These are phyloP conservation scores for Boletus rufocinnamomeus DNA, from an alignment of 768 basidiomycete genomes.

Conservation along the genomic window DNA sequence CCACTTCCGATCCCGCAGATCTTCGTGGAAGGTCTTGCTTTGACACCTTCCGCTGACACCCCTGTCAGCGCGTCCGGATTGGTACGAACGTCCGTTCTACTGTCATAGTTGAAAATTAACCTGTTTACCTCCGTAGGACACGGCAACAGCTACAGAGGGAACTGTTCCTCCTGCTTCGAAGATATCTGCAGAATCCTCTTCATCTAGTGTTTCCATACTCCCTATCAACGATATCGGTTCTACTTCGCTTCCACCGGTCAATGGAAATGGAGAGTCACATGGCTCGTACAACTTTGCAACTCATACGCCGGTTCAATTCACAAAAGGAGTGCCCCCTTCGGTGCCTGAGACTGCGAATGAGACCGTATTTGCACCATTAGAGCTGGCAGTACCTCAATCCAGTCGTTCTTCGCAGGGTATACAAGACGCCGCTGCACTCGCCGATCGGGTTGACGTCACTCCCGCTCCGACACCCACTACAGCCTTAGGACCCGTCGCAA, in stretches of 20 bases:
- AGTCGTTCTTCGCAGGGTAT: not conserved
- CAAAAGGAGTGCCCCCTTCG: not conserved
- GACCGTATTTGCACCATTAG: not conserved
- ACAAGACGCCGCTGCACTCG: not conserved
- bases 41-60: conserved; percentile 36
- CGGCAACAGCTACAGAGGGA: conserved; percentile 25
- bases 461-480: not conserved
- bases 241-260: conserved; percentile 7
- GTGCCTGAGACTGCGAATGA: conserved; percentile 4
- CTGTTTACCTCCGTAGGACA: conserved; percentile 15
- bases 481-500: not conserved
- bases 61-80: conserved; percentile 26
- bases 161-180: conserved; percentile 8
- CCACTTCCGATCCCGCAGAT: conserved; percentile 25
- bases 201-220: conserved; percentile 32
- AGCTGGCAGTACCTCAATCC: conserved; percentile 1
- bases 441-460: not conserved
- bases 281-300: conserved; percentile 18
- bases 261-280: conserved; percentile 16
- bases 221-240: conserved; percentile 42
- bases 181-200: not conserved
- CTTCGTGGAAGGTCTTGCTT: conserved; percentile 10
- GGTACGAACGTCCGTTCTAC: conserved; percentile 11
- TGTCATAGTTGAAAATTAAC: not conserved
- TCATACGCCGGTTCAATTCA: conserved; percentile 20